Conservation (phyloP, 2,329 filamentous ascomycete species). For the Blastomyces percursus region DNA sequence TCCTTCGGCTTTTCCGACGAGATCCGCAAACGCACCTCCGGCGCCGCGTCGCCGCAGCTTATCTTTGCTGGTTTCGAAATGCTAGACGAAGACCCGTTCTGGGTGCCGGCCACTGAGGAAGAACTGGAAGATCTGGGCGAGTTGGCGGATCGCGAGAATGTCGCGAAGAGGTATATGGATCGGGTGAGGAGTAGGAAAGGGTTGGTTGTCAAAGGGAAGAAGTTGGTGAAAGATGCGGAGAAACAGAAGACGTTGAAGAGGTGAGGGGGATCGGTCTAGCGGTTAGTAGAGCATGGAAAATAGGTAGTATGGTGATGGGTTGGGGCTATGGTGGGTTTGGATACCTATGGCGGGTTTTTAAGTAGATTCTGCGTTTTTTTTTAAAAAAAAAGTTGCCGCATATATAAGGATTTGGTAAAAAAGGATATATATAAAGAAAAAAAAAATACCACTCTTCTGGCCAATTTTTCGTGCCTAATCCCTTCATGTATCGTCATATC, state of each 20-base stretch:
- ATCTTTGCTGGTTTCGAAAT: constrained; percentile 89
- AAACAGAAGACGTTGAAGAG: constrained; percentile 72
- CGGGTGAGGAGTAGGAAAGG: constrained; percentile 78
- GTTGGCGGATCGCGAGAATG: constrained; percentile 85
- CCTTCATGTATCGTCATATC: no score
- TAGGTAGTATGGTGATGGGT: not conserved
- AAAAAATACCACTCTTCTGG: no score
- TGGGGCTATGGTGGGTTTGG: not conserved
- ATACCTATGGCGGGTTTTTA: not conserved
- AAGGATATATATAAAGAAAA: not conserved
- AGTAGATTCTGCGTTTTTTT: not conserved
- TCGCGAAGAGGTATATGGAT: constrained; percentile 95
- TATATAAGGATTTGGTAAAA: not conserved
- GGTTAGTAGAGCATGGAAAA: not conserved
- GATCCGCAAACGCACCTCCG: constrained; percentile 86
- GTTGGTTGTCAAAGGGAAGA: constrained; percentile 64
- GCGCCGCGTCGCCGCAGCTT: constrained; percentile 82
- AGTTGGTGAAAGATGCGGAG: constrained; percentile 71
- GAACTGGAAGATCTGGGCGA: constrained; percentile 94
- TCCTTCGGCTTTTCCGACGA: constrained; percentile 95
- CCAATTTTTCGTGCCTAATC: no score
- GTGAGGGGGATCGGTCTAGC: constrained; percentile 14
- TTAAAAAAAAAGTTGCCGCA: not conserved
- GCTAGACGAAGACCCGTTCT: constrained; percentile 91
- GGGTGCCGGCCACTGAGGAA: constrained; percentile 94